A percentile compares a stretch with the other conserved stretches of the same genome.
These are phyloP conservation scores for Puccinia triticina DNA, from an alignment of 1,284 basidiomycete species.

Conservation along the genomic window DNA sequence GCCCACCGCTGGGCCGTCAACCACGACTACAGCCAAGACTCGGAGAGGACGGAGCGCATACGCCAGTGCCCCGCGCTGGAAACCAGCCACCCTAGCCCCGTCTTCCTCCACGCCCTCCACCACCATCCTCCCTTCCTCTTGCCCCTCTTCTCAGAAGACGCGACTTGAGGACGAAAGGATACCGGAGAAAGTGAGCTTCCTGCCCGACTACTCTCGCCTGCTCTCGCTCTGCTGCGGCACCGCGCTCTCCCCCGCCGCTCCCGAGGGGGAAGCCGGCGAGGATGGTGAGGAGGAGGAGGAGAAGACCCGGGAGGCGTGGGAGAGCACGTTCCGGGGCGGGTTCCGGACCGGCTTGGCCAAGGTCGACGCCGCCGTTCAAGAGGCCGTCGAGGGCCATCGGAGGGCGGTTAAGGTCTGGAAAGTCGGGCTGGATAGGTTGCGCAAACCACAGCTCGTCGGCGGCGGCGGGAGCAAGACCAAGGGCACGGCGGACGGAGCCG, in stretches of 20 bases:
- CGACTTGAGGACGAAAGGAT: background rate
- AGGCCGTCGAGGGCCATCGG: background rate
- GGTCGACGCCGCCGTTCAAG: background rate
- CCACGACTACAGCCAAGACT: background rate
- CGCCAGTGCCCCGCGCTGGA: slow-evolving; percentile 32
- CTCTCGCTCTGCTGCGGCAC: slow-evolving; percentile 34
- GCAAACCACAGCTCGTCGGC: background rate
- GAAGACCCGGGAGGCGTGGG: background rate
- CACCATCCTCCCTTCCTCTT: background rate
- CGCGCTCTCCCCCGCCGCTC: background rate
- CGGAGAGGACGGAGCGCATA: slow-evolving; percentile 38
- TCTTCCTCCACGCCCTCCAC: background rate
- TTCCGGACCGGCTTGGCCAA: background rate
- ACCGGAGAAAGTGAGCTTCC: slow-evolving; percentile 24
- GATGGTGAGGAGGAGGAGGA: background rate
- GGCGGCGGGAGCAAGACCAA: background rate
- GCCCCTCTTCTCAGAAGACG: background rate
- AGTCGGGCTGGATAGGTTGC: too few species aligned
- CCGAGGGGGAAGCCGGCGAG: background rate
- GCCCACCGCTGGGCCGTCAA: background rate
- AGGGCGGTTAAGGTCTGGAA: slow-evolving; percentile 12
- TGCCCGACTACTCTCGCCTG: slow-evolving; percentile 1
- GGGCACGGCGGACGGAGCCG: too few species aligned
- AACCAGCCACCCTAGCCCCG: background rate
- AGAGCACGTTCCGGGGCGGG: background rate